A percentile compares a stretch with the other conserved stretches of the same genome.
These are phyloP conservation scores for Craterostigma plantagineum DNA, from an alignment of 257 asterid species.

Conservation along the genomic window DNA sequence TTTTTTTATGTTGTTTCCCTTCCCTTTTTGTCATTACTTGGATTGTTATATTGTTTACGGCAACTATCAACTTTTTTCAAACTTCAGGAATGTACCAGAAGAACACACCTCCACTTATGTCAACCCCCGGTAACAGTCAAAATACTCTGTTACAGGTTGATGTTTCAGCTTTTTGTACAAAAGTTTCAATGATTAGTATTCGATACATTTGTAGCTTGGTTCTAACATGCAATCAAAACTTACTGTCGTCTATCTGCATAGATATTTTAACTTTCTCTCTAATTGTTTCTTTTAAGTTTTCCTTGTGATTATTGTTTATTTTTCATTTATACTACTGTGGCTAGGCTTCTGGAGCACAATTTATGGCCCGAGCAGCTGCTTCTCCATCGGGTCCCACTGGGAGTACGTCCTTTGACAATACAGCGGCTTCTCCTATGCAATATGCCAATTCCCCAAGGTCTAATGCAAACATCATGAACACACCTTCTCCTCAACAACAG, in stretches of 20 bases:
- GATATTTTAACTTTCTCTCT: too few species aligned
- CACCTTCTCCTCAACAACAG: slow-evolving; percentile 95
- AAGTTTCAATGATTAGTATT: not conserved
- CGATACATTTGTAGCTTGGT: not conserved
- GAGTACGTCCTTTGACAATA: slow-evolving; percentile 50
- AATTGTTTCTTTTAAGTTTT: not conserved
- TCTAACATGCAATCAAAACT: not conserved
- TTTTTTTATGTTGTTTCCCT: slow-evolving; percentile 6
- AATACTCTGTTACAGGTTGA: slow-evolving; percentile 61
- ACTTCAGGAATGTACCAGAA: slow-evolving; percentile 66
- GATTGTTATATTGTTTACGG: slow-evolving; percentile 5
- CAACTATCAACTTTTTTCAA: slow-evolving; percentile 9
- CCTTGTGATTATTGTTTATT: slow-evolving; percentile 8
- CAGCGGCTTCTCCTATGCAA: slow-evolving; percentile 71
- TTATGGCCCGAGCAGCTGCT: slow-evolving; percentile 71
- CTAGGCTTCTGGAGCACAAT: slow-evolving; percentile 66
- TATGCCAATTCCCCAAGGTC: slow-evolving; percentile 93
- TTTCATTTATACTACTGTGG: too few species aligned
- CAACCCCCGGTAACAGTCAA: slow-evolving; percentile 36
- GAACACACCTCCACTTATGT: slow-evolving; percentile 66
- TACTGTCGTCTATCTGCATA: not conserved
- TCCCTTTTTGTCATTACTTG: slow-evolving; percentile 1
- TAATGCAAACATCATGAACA: slow-evolving; percentile 75
- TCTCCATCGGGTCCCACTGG: slow-evolving; percentile 69
- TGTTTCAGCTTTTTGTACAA: slow-evolving; percentile 10